phyloP scores from a whole-genome alignment of 805 yeast species.

The Starmerella tilneyi region DNA sequence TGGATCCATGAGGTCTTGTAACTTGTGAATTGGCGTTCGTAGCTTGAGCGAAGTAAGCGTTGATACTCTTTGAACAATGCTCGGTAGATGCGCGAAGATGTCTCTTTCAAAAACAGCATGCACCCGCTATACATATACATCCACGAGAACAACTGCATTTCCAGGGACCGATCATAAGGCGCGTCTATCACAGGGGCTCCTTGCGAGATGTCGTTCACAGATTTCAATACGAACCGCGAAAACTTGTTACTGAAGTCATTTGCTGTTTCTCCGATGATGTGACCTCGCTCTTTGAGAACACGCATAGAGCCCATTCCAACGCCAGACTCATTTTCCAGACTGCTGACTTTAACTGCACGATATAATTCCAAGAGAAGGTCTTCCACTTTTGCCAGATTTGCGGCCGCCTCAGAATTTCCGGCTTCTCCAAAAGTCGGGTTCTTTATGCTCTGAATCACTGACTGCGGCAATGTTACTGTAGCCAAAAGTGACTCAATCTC shows the following conservation, averaged over 20 bases:
- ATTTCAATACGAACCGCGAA: slow-evolving; percentile 1
- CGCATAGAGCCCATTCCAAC: slow-evolving; percentile 40
- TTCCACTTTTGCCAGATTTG: slow-evolving; percentile 43
- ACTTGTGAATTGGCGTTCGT: slow-evolving; percentile 17
- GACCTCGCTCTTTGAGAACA: slow-evolving; percentile 58
- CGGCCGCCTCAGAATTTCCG: slow-evolving; percentile 32
- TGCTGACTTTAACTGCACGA: slow-evolving; percentile 46
- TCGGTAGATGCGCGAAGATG: slow-evolving; percentile 41
- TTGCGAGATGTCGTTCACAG: background rate
- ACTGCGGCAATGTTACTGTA: slow-evolving; percentile 57
- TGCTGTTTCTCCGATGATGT: slow-evolving; percentile 49
- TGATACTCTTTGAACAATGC: slow-evolving; percentile 39
- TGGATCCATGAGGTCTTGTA: background rate
- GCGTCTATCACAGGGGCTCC: slow-evolving; percentile 22
- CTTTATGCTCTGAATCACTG: slow-evolving; percentile 41
- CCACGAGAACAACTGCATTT: slow-evolving; percentile 21
- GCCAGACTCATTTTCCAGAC: slow-evolving; percentile 26
- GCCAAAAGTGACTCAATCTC: slow-evolving; percentile 59
- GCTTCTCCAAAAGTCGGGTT: slow-evolving; percentile 35
- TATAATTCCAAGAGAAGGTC: slow-evolving; percentile 44
- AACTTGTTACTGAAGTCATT: slow-evolving; percentile 32
- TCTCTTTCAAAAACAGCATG: slow-evolving; percentile 48
- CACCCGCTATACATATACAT: slow-evolving; percentile 39
- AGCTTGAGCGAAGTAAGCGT: slow-evolving; percentile 30
- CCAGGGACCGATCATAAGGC: slow-evolving; percentile 21